A percentile compares a stretch with the other conserved stretches of the same genome.
Evolutionary conservation across 371 early-diverging fungal genomes (phyloP).

Genomic region (Synchytrium microbalum): DNA sequence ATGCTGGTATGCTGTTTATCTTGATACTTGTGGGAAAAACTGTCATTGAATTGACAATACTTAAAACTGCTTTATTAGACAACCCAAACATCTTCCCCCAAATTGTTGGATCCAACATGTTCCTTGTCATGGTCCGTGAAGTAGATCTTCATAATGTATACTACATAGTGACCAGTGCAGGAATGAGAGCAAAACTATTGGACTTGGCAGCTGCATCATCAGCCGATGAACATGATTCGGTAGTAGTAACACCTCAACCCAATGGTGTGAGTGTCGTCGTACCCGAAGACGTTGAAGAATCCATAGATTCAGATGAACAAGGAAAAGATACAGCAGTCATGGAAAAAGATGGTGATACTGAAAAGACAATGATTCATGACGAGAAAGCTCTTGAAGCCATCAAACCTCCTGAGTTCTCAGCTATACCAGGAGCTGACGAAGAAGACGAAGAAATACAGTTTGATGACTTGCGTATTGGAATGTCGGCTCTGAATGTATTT

Average conservation of each 20-base stretch:
- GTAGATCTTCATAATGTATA: slow-evolving; percentile 11
- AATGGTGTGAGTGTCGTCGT: not conserved
- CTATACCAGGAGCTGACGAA: slow-evolving; percentile 4
- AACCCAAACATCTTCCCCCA: slow-evolving; percentile 3
- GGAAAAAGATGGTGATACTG: slow-evolving; percentile 6
- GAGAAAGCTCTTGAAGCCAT: not conserved
- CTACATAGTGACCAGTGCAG: slow-evolving; percentile 12
- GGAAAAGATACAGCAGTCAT: slow-evolving; percentile 3
- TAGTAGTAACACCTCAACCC: not conserved
- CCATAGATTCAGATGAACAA: slow-evolving; percentile 2
- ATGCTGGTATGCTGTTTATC: too few species aligned
- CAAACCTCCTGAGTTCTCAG: slow-evolving; percentile 4
- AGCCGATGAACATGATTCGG: not conserved
- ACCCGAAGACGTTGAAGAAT: slow-evolving; percentile 7
- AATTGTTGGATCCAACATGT: slow-evolving; percentile 8
- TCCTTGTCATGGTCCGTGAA: slow-evolving; percentile 11
- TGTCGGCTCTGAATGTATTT: slow-evolving; percentile 14
- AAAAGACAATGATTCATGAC: not conserved
- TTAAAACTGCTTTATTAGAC: too few species aligned
- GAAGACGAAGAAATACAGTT: slow-evolving; percentile 10
- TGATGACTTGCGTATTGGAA: slow-evolving; percentile 9
- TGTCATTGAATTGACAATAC: not conserved
- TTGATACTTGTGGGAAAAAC: not conserved
- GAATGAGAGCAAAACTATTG: not conserved
- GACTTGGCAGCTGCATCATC: not conserved